Base-by-base conservation (phyloP, 176 grass and related monocot genomes). In the Thinopyrum elongatum region DNA sequence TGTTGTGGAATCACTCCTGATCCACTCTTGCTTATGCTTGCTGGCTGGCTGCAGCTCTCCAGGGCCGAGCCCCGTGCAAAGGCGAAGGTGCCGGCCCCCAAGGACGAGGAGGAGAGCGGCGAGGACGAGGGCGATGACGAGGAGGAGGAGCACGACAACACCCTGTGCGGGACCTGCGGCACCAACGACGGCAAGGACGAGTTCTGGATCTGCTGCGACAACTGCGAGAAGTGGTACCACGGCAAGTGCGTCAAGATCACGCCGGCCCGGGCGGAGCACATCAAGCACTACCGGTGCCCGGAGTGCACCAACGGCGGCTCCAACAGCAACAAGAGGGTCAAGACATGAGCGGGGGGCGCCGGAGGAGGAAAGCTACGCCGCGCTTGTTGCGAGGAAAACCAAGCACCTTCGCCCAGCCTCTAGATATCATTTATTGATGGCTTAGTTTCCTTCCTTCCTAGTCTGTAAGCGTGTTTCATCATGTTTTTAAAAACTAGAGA, bases 251-350 rank as follows among this genome's bases (percentile, higher is more conserved):
- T 98, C 27, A 98, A 90, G 88, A 92, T 98, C 76, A 98, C 95
- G 9, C 90, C 95, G 0, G 96, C 96, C 19, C 89, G 92, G n/a
- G 93, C 93, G 1, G 96, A 98, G 92, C 96, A 98, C 29, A 98
- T 98, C 83, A 98, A 98, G 90, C 96, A 95, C 55, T 98, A 98
- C 88, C 95, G 93, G 41, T 98, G 96, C 92, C 93, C 96, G 1
- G 94, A 93, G 29, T 98, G 96, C 88, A 91, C 61, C 77, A 88
- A 82, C 84, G 90, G 67, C 62, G 7, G 53, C 53, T 58, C 53
- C 53, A 86, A 79, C 86, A 92, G 66, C 77, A 88, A 82, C 87
- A 95, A 93, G 81, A 98, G 94, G 88, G 71, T 88, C 72, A 90
- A 86, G 86, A 77, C 77, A n/a, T 92, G 85, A 92, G 83, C 55